These are phyloP conservation scores for Voacanga thouarsii DNA, from an alignment of 257 asterid genomes.

Conservation along the genomic window DNA sequence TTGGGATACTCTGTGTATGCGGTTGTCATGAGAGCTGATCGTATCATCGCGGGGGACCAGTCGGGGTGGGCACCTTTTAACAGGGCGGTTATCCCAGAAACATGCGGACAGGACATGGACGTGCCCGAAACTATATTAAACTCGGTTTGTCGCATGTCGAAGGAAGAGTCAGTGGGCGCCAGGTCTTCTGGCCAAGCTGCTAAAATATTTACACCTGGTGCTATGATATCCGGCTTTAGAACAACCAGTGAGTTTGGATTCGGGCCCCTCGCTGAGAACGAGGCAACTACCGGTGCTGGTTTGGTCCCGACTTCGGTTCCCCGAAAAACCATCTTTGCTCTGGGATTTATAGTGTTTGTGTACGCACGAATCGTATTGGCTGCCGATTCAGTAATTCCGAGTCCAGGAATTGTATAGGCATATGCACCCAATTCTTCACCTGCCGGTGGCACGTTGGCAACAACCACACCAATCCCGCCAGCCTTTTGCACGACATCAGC, in stretches of 20 bases:
- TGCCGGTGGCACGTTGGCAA: constrained; percentile 67
- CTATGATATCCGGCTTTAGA: constrained; percentile 75
- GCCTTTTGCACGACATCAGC: constrained; percentile 57
- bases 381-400: constrained; percentile 52
- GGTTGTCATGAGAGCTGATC: constrained; percentile 86
- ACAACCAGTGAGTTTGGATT: constrained; percentile 38
- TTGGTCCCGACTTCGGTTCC: constrained; percentile 59
- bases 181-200: constrained; percentile 84
- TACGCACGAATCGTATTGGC: constrained; percentile 36
- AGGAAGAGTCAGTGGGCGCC: constrained; percentile 53
- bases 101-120: constrained; percentile 94
- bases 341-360: constrained; percentile 49
- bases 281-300: constrained; percentile 90
- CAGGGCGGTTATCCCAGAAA: constrained; percentile 77
- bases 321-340: constrained; percentile 53
- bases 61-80: constrained; percentile 87
- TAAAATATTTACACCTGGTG: constrained; percentile 86
- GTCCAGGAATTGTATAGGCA: constrained; percentile 68
- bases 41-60: constrained; percentile 92
- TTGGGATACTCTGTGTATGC: constrained; percentile 45
- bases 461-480: constrained; percentile 69
- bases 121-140: constrained; percentile 80
- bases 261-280: constrained; percentile 88
- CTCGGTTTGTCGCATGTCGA: constrained; percentile 52
- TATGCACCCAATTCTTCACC: constrained; percentile 89